Evolutionary conservation across 495 filamentous ascomycete species (phyloP), one percentile per base, ranked within the genome.

Genomic region (Patellaria atrata): DNA sequence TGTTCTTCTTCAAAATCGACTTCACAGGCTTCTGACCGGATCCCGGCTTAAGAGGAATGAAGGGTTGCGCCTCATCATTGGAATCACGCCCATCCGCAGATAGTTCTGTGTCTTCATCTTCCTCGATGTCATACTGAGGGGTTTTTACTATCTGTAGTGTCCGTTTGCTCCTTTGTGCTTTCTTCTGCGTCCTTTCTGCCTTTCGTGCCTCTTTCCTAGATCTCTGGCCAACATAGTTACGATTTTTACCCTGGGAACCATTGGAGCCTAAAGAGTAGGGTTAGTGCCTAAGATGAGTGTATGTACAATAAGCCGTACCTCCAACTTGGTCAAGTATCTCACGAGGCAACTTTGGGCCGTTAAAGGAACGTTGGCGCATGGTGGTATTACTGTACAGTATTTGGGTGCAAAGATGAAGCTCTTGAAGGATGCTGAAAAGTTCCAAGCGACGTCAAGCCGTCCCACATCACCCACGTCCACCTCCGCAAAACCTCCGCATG

Each of bases 271-370:
- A n/a, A n/a, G 60, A 4, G n/a, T n/a, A n/a, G n/a, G n/a, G n/a
- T n/a, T n/a, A n/a, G n/a, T n/a, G n/a, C n/a, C n/a, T n/a, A n/a
- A n/a, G n/a, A n/a, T n/a, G n/a, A n/a, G n/a, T n/a, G n/a, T n/a
- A n/a, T n/a, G n/a, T n/a, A n/a, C n/a, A n/a, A n/a, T n/a, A n/a
- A n/a, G n/a, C n/a, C 18, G 67, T 45, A 42, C 35, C 60, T 3
- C 67, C 69, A 12, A 84, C 50, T 49, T 79, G 67, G 4, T 68
- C 62, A 4, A 70, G 62, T 6, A 84, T 54, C 24, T 62, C 44
- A 24, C 62, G 63, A n/a, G 79, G 79, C 24, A 84, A 58, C 17
- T 68, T 73, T 13, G 75, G 71, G 6, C 68, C 74, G 44, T 66
- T 66, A 50, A 68, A 67, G 44, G 44, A 56, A 4, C 56, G 58